phyloP scores from a whole-genome alignment of 2,329 filamentous ascomycete genomes.

The Teratosphaeria gauchensis region DNA sequence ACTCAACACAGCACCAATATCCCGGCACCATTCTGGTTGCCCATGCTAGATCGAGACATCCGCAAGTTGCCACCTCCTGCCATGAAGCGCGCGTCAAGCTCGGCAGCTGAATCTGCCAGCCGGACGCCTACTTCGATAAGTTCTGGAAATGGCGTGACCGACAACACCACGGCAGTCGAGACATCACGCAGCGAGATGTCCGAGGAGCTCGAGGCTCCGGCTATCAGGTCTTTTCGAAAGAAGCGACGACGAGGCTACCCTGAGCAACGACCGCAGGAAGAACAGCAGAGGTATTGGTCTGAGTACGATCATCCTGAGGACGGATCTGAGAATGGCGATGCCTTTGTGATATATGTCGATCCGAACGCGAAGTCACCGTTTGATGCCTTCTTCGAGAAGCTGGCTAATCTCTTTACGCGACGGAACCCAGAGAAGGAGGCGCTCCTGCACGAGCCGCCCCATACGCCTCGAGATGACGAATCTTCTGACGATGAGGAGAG shows the following conservation, averaged over 20 bases:
- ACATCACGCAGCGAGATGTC: constrained; percentile 17
- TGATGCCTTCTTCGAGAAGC: constrained; percentile 48
- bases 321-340: constrained; percentile 40
- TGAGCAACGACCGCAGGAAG: not conserved
- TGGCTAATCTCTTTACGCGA: constrained; percentile 29
- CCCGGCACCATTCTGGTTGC: constrained; percentile 39
- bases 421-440: constrained; percentile 17
- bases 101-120: constrained; percentile 10
- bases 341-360: constrained; percentile 66
- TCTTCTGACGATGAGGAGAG: constrained; percentile 23
- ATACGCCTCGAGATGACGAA: constrained; percentile 12
- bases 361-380: constrained; percentile 60
- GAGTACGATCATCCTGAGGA: constrained; percentile 80
- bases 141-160: constrained; percentile 27
- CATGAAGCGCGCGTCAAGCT: constrained; percentile 10
- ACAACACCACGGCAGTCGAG: constrained; percentile 25
- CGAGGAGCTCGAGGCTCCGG: constrained; percentile 29
- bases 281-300: constrained; percentile 59
- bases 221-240: constrained; percentile 34
- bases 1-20: constrained; percentile 39
- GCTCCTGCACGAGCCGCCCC: not conserved
- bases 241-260: constrained; percentile 23
- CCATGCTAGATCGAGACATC: constrained; percentile 41
- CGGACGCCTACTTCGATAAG: constrained; percentile 29
- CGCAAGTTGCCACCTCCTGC: constrained; percentile 39